These are phyloP conservation scores for Phytophthora cajani DNA, from an alignment of 352 stramenopile genomes.

Conservation along the genomic window DNA sequence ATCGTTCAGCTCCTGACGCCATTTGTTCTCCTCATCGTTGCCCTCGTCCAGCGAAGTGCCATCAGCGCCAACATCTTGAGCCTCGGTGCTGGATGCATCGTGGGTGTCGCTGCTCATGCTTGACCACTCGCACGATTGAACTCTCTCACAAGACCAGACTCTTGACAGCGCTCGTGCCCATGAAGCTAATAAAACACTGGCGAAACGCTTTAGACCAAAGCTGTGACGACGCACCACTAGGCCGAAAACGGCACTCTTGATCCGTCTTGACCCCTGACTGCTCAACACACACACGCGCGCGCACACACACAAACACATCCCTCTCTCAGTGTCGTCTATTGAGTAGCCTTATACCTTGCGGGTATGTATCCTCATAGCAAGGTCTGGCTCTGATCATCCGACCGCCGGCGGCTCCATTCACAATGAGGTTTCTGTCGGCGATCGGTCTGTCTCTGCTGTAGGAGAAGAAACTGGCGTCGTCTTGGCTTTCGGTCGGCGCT, in stretches of 20 bases:
- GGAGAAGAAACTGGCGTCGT: slow-evolving; percentile 22
- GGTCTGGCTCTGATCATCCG: slow-evolving; percentile 28
- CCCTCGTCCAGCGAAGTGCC: slow-evolving; percentile 3
- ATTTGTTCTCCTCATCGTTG: slow-evolving; percentile 10
- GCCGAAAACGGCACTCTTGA: neutral
- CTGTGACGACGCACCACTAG: neutral
- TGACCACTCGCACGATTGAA: neutral
- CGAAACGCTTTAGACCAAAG: slow-evolving; percentile 15
- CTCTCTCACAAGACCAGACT: slow-evolving; percentile 18
- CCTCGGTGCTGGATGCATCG: slow-evolving; percentile 5
- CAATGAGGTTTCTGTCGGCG: slow-evolving; percentile 26
- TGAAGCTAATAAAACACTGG: slow-evolving; percentile 32
- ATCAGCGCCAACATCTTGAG: slow-evolving; percentile 8
- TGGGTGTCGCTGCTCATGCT: slow-evolving; percentile 19
- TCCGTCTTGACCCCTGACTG: neutral
- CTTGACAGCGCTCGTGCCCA: slow-evolving; percentile 1
- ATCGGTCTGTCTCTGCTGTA: slow-evolving; percentile 26
- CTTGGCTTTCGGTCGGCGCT: slow-evolving; percentile 37
- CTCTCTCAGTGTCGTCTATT: slow-evolving; percentile 38
- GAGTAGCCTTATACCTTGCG: slow-evolving; percentile 40
- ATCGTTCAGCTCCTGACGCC: slow-evolving; percentile 15
- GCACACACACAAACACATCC: slow-evolving; percentile 9
- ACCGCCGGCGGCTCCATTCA: slow-evolving; percentile 15
- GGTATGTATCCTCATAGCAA: slow-evolving; percentile 28
- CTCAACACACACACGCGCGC: neutral